Evolutionary conservation across 2,329 filamentous ascomycete genomes (phyloP).

Genomic region (Colletotrichum higginsianum): DNA sequence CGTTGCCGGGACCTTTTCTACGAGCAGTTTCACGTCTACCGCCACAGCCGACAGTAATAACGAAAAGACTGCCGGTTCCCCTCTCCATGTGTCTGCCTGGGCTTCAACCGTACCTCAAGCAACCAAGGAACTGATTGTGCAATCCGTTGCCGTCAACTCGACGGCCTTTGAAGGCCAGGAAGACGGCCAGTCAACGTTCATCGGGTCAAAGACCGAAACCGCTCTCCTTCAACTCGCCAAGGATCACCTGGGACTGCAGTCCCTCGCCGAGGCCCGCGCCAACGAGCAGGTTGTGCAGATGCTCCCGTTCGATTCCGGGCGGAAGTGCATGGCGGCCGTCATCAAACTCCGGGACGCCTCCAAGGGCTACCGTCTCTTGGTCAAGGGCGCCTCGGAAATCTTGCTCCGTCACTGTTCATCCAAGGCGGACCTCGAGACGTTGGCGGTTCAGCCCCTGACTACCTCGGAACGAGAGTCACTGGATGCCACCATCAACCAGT

Average conservation of each 20-base stretch:
- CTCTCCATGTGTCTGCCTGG: slow-evolving; percentile 14
- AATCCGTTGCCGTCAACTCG: slow-evolving; percentile 78
- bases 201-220: slow-evolving; percentile 85
- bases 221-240: slow-evolving; percentile 79
- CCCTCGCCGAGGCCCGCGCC: slow-evolving; percentile 73
- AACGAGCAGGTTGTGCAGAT: slow-evolving; percentile 67
- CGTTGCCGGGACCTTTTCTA: slow-evolving; percentile 55
- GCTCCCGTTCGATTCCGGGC: slow-evolving; percentile 53
- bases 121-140: slow-evolving; percentile 60
- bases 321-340: slow-evolving; percentile 80
- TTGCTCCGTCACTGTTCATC: slow-evolving; percentile 58
- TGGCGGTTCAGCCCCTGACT: slow-evolving; percentile 13
- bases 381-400: slow-evolving; percentile 69
- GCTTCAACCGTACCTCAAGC: slow-evolving; percentile 36
- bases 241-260: slow-evolving; percentile 75
- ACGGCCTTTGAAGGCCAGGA: slow-evolving; percentile 78
- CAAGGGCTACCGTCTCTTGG: slow-evolving; percentile 69
- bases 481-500: slow-evolving; percentile 52
- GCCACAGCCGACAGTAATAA: slow-evolving; percentile 68
- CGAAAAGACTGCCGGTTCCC: slow-evolving; percentile 63
- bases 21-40: slow-evolving; percentile 51
- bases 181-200: slow-evolving; percentile 71
- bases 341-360: slow-evolving; percentile 64
- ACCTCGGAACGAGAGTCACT: slow-evolving; percentile 13
- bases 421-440: slow-evolving; percentile 45